Base-by-base conservation (phyloP, 2,329 filamentous ascomycete genomes). In the Epichloe sp. region DNA sequence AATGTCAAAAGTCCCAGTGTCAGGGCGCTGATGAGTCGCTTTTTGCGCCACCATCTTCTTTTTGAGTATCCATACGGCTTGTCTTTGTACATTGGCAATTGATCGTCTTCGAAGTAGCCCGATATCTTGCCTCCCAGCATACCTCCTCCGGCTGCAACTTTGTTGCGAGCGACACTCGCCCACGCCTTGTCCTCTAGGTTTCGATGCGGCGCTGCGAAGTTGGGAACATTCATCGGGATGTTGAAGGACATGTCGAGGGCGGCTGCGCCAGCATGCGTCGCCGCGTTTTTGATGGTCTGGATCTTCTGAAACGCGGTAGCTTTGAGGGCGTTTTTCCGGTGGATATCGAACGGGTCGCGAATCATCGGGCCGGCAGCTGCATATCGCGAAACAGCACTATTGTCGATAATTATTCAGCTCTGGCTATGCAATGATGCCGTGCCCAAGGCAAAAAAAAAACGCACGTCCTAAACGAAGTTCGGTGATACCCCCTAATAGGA, bases 21-120 rank as follows among this genome's bases (percentile, higher is more conserved):
- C 23, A 78, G 55, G 43, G 78, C 63, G 2, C 68, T 73, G 21
- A 82, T 57, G 31, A 79, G 54, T 53, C 85, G 73, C 70, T 85
- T 87, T 87, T 78, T 77, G 65, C 77, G 78, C 71, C 80, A 83
- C 58, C 79, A 68, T 36, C 79, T 74, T 48, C 74, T 74, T 55
- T 55, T 73, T 43, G 78, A 74, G 60, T 86, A 83, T 48, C 76
- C 77, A 64, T 87, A 93, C n/a, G 93, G 93, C 67, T 98, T 98
- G 71, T 98, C 93, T 70, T 98, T 98, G 73, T 98, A 98, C 86
- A 97, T 90, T 44, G 93, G 93, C 55, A 98, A 72, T 52, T 58
- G 66, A 36, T 70, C 61, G 55, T 66, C 67, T 38, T 82, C 79
- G 55, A 90, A 82, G 54, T 89, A 76, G 53, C 74, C 75, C 48